Evolutionary conservation across 441 rosid genomes (phyloP), one percentile per base, ranked within the genome.

Genomic region (Metrosideros polymorpha): DNA sequence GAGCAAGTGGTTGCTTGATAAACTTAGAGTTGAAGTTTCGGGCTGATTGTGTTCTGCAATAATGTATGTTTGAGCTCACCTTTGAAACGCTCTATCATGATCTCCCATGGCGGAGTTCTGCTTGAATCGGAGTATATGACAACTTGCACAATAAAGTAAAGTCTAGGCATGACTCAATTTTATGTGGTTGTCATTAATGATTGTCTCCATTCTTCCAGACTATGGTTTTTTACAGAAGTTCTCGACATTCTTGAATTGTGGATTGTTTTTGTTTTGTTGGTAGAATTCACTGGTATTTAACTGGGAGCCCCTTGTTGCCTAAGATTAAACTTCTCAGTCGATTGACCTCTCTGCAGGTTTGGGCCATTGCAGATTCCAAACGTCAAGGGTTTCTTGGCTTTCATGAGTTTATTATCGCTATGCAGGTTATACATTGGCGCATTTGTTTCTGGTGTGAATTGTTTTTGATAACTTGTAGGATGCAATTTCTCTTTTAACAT

Each of bases 291-390:
- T 17, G 76, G 2, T 66, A 3, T 24, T 19, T 35, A 0, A 30
- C 18, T 51, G 59, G 61, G n/a, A 30, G 66, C 51, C n/a, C 4
- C 43, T 83, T 83, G 30, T 83, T 53, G 47, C 25, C 56, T 32
- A 4, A 39, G 59, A 18, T 12, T 84, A 9, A 63, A 29, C 86
- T 56, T 42, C 18, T 9, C 0, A 30, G 42, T 0, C 45, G 79
- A 32, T 27, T 0, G 53, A 0, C 75, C 53, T 18, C 55, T 47
- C 15, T 43, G 13, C 63, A 87, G 89, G 89, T 87, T 87, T 87
- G 89, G 89, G 89, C 89, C 24, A 45, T 87, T 56, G 84, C 86
- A 17, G 89, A 87, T 54, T 66, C 84, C 13, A 87, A 77, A 50
- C 56, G 84, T 18, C 89, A 87, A 52, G 89, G 89, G 35, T 87